A percentile compares a stretch with the other conserved stretches of the same genome.
Evolutionary conservation across 2,329 filamentous ascomycete genomes (phyloP).

Genomic region (Byssoonygena ceratinophila): DNA sequence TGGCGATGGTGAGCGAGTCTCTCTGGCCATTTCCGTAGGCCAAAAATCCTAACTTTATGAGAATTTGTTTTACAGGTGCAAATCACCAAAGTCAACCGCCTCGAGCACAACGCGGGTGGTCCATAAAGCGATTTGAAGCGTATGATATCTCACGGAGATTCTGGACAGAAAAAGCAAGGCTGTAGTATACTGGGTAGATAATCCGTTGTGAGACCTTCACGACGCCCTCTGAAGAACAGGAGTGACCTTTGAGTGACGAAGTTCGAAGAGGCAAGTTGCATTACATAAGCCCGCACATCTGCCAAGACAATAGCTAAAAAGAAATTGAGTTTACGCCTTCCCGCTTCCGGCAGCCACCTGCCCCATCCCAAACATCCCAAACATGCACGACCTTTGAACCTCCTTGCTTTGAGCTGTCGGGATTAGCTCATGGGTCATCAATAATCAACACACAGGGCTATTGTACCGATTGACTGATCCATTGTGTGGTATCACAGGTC

Average conservation of each 20-base stretch:
- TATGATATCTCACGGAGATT: too few species aligned
- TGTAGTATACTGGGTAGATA: too few species aligned
- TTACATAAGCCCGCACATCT: slow-evolving; percentile 2
- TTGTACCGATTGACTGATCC: background rate
- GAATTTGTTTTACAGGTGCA: background rate
- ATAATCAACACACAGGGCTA: background rate
- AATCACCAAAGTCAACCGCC: background rate
- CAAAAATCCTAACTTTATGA: slow-evolving; percentile 31
- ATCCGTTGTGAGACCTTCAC: too few species aligned
- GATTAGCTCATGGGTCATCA: background rate
- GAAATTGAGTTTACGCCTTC: slow-evolving; percentile 1
- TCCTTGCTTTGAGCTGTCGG: slow-evolving; percentile 6
- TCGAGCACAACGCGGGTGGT: background rate
- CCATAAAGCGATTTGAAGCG: background rate
- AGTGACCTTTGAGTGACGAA: background rate
- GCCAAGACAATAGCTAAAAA: background rate
- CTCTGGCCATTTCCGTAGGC: slow-evolving; percentile 50
- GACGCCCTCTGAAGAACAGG: too few species aligned
- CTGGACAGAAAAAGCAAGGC: too few species aligned
- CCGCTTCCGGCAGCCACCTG: background rate
- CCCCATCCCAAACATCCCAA: background rate
- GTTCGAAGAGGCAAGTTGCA: background rate
- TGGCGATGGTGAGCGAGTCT: slow-evolving; percentile 81
- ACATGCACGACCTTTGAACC: background rate
- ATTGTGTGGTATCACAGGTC: background rate